These are phyloP conservation scores for Exophiala spinifera DNA, from an alignment of 2,329 filamentous ascomycete species.

Conservation along the genomic window DNA sequence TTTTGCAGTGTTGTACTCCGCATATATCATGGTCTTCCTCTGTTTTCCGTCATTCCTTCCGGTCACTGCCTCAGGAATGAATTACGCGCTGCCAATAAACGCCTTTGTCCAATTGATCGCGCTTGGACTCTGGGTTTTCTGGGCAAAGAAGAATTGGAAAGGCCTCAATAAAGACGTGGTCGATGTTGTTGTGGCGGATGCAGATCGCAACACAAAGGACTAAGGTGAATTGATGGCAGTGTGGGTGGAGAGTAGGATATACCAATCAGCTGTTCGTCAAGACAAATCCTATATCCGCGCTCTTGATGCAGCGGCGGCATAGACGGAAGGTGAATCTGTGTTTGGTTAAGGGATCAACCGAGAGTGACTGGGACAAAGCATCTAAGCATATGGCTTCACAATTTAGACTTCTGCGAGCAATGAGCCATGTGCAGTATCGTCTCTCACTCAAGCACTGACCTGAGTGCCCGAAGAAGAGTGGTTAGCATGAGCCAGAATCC, in stretches of 20 bases:
- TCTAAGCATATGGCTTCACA: not conserved
- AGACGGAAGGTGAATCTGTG: too few relatives aligned
- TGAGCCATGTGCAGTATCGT: not conserved
- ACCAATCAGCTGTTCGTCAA: too few relatives aligned
- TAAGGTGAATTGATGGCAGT: too few relatives aligned
- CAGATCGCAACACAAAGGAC: conserved; percentile 18
- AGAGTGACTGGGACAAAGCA: not conserved
- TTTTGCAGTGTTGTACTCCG: conserved; percentile 36
- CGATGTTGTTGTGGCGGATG: conserved; percentile 19
- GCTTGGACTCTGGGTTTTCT: conserved; percentile 21
- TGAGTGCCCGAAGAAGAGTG: not conserved
- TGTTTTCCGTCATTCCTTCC: conserved; percentile 36
- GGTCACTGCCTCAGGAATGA: conserved; percentile 37
- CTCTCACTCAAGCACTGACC: not conserved
- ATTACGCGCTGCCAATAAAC: conserved; percentile 38
- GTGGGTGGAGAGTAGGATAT: too few relatives aligned
- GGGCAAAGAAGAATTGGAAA: conserved; percentile 23
- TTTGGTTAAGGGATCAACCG: too few relatives aligned
- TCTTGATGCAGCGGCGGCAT: too few relatives aligned
- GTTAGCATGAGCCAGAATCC: conserved; percentile 52
- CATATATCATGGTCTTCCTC: conserved; percentile 33
- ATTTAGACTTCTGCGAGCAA: not conserved
- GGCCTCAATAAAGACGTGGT: conserved; percentile 21
- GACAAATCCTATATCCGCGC: too few relatives aligned
- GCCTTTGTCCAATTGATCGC: conserved; percentile 25